Percentiles rank a stretch among this genome's conserved stretches.
Evolutionary conservation across 2,329 filamentous ascomycete species (phyloP).

Genomic region (Diaporthe citrichinensis): DNA sequence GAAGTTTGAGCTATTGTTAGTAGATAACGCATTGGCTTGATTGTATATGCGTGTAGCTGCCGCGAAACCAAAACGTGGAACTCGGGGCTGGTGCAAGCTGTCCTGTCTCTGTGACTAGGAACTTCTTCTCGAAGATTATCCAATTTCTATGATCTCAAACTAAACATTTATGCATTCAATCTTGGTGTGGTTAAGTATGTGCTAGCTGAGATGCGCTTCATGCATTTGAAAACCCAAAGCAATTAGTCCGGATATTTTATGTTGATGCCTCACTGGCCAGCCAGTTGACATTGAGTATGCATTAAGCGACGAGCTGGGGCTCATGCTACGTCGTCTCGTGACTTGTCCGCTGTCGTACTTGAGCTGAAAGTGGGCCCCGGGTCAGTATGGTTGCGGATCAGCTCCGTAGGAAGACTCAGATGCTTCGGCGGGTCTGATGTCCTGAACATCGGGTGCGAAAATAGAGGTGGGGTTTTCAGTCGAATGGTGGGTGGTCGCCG

Average conservation of each 20-base stretch:
- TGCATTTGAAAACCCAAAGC: neutral
- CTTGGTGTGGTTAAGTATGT: neutral
- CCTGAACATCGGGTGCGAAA: slow-evolving; percentile 39
- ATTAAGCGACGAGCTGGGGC: neutral
- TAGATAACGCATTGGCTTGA: no score
- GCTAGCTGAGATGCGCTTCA: neutral
- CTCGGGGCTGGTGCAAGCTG: no score
- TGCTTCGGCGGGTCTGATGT: slow-evolving; percentile 20
- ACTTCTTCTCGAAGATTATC: neutral
- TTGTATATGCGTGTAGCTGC: no score
- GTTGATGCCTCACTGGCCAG: neutral
- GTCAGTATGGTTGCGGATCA: slow-evolving; percentile 19
- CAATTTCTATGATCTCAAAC: neutral
- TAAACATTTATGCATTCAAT: neutral
- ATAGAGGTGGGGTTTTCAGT: slow-evolving; percentile 38
- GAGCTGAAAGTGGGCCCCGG: neutral
- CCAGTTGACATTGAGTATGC: neutral
- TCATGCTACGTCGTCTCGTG: neutral
- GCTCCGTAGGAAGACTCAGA: slow-evolving; percentile 35
- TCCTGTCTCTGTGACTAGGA: no score
- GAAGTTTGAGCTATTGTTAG: no score
- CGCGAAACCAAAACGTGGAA: no score
- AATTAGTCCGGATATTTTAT: neutral
- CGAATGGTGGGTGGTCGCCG: slow-evolving; percentile 29
- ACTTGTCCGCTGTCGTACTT: neutral